Evolutionary conservation across 768 basidiomycete genomes (phyloP), one percentile per base, ranked within the genome.

Genomic region (Sistotremastrum niveocremeum): DNA sequence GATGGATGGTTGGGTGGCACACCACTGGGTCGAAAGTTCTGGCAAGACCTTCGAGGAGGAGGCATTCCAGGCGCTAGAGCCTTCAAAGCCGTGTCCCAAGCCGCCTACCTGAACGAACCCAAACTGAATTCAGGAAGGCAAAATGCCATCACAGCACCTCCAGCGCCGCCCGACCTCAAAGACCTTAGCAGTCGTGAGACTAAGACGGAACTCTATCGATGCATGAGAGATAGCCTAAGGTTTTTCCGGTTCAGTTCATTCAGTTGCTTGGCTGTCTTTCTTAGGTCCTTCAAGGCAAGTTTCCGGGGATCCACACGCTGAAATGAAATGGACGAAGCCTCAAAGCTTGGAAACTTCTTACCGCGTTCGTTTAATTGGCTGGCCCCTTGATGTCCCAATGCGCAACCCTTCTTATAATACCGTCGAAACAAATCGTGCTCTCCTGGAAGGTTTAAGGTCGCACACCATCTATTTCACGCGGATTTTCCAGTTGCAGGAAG

Each of bases 271-370:
- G 20, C 20, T 20, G 20, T 20, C 20, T 20, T 20, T 20, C 20
- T 20, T 41, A 41, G 44, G 37, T 10, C 20, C 39, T 35, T 29
- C 8, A 48, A 81, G 80, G 57, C 55, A 66, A 4, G 68, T 66
- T 5, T 77, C 75, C 51, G 78, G 79, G 6, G 59, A 75, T 12
- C 76, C 74, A 7, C 76, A 68, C 45, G 79, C 81, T 20, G 81
- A 83, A 53, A 83, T 83, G 81, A 81, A 77, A 57, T 83, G 81
- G 81, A 75, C 76, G 6, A 80, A 79, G 55, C 79, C 72, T 42
- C 70, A 74, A 29, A 67, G 73, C 39, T 57, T 83, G 43, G 63
- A 68, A 51, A 44, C 43, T 7, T 41, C 63, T 5, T 81, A 79
- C 51, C 76, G 75, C 7, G 74, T 83, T 33, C 70, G 65, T 45